A percentile compares a stretch with the other conserved stretches of the same genome.
phyloP scores from a whole-genome alignment of 2,329 filamentous ascomycete genomes.

The Ilyonectria mors-panacis region DNA sequence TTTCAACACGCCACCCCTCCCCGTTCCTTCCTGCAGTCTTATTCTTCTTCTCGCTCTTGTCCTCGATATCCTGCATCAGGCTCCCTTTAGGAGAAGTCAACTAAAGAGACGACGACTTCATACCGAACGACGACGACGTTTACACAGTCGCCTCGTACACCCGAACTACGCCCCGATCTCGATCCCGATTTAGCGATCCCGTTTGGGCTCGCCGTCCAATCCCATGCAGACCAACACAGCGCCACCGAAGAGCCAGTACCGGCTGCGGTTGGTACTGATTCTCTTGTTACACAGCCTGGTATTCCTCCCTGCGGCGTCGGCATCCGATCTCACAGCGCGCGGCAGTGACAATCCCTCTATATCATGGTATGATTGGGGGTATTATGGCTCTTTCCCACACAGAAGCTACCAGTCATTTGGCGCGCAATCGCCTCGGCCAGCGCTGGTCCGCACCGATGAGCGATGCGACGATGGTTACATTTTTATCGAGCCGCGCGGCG shows the following conservation, averaged over 20 bases:
- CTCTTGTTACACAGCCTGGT: constrained; percentile 8
- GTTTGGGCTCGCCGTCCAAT: not conserved
- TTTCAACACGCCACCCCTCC: constrained; percentile 7
- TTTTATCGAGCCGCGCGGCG: constrained; percentile 56
- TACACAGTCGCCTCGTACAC: not conserved
- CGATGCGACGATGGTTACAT: constrained; percentile 56
- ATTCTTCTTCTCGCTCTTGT: not conserved
- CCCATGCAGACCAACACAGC: constrained; percentile 18
- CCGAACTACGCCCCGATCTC: not conserved
- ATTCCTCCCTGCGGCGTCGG: constrained; percentile 13
- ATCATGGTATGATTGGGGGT: constrained; percentile 43
- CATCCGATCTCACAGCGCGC: not conserved
- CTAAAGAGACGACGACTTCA: not conserved
- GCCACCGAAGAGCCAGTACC: constrained; percentile 2
- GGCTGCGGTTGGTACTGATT: constrained; percentile 19
- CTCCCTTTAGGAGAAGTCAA: not conserved
- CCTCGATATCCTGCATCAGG: not conserved
- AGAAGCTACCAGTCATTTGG: constrained; percentile 41
- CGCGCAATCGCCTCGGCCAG: constrained; percentile 50
- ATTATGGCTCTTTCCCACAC: constrained; percentile 41
- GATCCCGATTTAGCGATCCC: not conserved
- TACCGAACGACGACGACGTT: not conserved
- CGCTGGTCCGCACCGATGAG: constrained; percentile 46
- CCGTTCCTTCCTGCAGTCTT: not conserved
- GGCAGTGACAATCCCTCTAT: constrained; percentile 8